Evolutionary conservation across 768 basidiomycete genomes (phyloP).

Genomic region (Tulasnella calospora): DNA sequence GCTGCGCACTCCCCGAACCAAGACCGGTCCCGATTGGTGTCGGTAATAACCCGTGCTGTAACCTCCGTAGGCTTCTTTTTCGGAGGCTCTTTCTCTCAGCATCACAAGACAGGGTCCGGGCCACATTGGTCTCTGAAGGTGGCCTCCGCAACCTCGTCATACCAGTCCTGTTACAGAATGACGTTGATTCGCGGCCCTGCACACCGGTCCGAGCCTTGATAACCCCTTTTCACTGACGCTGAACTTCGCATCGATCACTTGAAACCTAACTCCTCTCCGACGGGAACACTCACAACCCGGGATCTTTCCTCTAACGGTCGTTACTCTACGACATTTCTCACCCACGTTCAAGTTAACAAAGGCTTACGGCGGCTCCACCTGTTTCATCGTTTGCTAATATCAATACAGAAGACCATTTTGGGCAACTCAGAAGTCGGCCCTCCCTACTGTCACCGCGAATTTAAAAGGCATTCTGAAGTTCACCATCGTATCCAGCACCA

Average conservation of each 20-base stretch:
- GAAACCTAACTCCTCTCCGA: neutral
- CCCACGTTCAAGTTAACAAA: slow-evolving; percentile 2
- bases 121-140: neutral
- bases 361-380: neutral
- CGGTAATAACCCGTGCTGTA: neutral
- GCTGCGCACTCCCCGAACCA: neutral
- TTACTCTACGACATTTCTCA: neutral
- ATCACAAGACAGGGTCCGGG: neutral
- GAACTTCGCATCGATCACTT: neutral
- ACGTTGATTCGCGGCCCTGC: neutral
- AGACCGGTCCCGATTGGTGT: neutral
- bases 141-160: neutral
- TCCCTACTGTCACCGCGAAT: neutral
- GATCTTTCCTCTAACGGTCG: neutral
- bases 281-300: neutral
- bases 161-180: neutral
- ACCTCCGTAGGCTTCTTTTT: neutral
- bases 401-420: neutral
- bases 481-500: neutral
- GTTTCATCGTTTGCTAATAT: neutral
- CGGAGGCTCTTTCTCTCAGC: neutral
- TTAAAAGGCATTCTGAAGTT: neutral
- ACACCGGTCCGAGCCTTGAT: neutral
- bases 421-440: neutral
- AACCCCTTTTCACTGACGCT: neutral